Base-by-base conservation (phyloP, 768 basidiomycete species). In the Amanita rubescens region DNA sequence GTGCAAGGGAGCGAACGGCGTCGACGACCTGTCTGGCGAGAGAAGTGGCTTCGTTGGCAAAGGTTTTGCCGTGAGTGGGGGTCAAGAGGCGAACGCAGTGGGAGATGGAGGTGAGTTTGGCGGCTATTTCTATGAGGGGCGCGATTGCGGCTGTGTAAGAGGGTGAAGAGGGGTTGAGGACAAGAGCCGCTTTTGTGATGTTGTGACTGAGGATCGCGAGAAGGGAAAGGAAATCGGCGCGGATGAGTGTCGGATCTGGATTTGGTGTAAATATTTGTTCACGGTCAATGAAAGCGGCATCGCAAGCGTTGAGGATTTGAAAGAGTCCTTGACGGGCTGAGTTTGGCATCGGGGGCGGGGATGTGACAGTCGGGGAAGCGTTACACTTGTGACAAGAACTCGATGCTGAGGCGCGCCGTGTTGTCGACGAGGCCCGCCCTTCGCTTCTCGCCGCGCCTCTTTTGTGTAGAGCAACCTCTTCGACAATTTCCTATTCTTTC, bases 131-230 rank as follows among this genome's bases (percentile, higher is more conserved):
- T 52, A 69, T 76, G 51, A 85, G 71, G 20, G 83, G 73, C 7
- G 72, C 57, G 11, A 78, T 59, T 11, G 81, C 70, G 1, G 84
- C 78, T 2, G 71, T 61, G 60, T 79, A 76, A 4, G 80, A 69
- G 1, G 80, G 80, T 0, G 73, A 69, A 3, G 78, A 65, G 5
- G 84, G 81, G 39, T 83, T 86, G 48, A 86, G 72, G 1, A 77
- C 72, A 32, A 89, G 74, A 3, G 86, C 72, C 22, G 85, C 64
- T 60, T 84, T 87, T 17, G 84, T 87, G 4, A 77, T 68, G 27
- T 75, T 67, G 19, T 70, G 65, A 63, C 84, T 71, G n/a, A 87
- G 61, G 57, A 86, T 72, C 4, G 79, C 69, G 42, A 87, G 71
- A 33, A 87, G 67, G 2, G 81, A 75, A 19, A 80, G 54, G 15